phyloP scores from a whole-genome alignment of 768 basidiomycete genomes.

The Pulveroboletus sp. region DNA sequence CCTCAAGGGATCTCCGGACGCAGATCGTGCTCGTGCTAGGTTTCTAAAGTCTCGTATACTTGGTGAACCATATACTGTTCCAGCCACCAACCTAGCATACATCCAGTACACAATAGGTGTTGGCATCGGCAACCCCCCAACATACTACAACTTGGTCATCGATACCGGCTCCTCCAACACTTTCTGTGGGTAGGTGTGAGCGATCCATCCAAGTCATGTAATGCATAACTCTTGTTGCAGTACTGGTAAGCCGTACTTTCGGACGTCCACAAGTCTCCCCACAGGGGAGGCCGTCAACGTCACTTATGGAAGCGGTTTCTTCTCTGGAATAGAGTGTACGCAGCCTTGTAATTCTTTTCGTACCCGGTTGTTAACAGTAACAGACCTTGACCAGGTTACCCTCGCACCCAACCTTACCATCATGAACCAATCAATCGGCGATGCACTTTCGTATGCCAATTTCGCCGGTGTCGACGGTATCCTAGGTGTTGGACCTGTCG shows the following conservation, averaged over 20 bases:
- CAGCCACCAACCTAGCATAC: conserved; percentile 11
- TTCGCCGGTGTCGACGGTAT: conserved; percentile 26
- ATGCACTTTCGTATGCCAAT: conserved; percentile 7
- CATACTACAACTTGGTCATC: conserved; percentile 26
- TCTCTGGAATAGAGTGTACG: conserved; percentile 35
- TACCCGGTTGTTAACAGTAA: not conserved
- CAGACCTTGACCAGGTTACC: conserved; percentile 26
- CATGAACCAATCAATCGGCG: conserved; percentile 28
- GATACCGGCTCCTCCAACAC: conserved; percentile 34
- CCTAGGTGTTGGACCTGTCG: conserved; percentile 23
- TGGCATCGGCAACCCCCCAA: conserved; percentile 25
- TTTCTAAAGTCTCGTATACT: conserved; percentile 2
- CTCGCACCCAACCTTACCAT: conserved; percentile 23
- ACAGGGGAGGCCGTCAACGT: conserved; percentile 20
- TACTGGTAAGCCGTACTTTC: conserved; percentile 16
- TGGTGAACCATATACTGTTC: conserved; percentile 12
- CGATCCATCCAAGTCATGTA: not conserved
- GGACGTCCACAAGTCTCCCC: conserved; percentile 19
- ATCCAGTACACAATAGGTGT: conserved; percentile 19
- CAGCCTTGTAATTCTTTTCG: not conserved
- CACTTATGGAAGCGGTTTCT: conserved; percentile 7
- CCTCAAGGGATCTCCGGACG: conserved; percentile 16
- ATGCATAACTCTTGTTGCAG: conserved; percentile 5
- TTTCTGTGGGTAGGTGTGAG: conserved; percentile 17
- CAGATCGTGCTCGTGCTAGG: conserved; percentile 15